Evolutionary conservation across 495 filamentous ascomycete species (phyloP), one percentile per base, ranked within the genome.

Genomic region (Annulohypoxylon moriforme): DNA sequence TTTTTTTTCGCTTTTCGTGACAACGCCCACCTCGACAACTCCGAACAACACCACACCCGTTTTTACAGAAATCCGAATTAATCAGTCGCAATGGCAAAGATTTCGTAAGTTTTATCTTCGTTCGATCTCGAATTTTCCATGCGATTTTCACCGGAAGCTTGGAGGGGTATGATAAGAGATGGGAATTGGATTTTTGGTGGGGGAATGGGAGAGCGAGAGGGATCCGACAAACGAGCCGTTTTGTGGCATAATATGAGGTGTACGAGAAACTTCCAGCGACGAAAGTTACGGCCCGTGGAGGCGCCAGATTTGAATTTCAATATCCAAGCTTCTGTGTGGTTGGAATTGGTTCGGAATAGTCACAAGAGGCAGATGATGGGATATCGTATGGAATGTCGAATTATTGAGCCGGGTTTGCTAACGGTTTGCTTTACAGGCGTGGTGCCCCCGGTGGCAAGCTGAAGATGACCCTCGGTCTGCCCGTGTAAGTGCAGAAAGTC

Each of bases 381-480:
- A 60, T 56, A 27, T 38, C 14, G n/a, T n/a, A 11, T 27, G 36
- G 24, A 46, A 59, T 57, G 22, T 55, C 1, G n/a, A 16, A 47
- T 1, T 25, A 42, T 9, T 52, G 57, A 52, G 53, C 16, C 66
- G 40, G 22, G n/a, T n/a, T 36, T 38, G 16, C 71, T 73, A 59
- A 73, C 71, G 16, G 7, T 38, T n/a, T 13, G 10, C 53, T 64
- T 46, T 61, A 59, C 85, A 88, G 94, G 79, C 93, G 93, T 88
- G 92, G 92, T 92, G 91, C 92, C 88, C 89, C 94, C 76, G 96
- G 96, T 88, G 97, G 97, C 92, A 99, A 99, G 92, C 91, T 99
- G 73, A 99, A 97, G 91, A 99, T 99, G 96, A 97, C 96, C 82
- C 93, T 99, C 85, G 96, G 92, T 97, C 93, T 99, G 78, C 96